Conservation (phyloP, 768 basidiomycete species). For the Tephrocybe sp. region DNA sequence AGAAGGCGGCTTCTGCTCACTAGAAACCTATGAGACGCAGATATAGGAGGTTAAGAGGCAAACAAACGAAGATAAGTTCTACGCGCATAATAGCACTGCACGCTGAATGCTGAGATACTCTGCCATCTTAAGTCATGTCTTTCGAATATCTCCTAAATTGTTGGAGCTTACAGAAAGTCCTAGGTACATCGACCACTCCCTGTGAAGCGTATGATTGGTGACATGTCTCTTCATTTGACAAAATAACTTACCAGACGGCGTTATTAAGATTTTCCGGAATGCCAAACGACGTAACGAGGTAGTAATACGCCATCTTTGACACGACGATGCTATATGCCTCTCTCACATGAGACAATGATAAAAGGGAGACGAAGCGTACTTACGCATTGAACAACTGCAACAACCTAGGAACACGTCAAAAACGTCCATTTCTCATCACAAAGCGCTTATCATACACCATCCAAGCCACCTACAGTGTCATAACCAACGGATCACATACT, state of each 20-base stretch:
- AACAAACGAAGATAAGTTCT: background rate
- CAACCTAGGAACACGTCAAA: background rate
- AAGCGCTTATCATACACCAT: background rate
- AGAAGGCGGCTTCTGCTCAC: background rate
- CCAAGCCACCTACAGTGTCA: constrained; percentile 5
- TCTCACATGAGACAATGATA: background rate
- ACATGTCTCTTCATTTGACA: background rate
- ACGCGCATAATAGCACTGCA: constrained; percentile 1
- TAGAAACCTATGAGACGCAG: background rate
- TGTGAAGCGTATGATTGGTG: background rate
- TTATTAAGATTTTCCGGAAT: background rate
- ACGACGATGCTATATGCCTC: background rate
- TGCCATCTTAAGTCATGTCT: too few species aligned
- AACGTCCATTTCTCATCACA: background rate
- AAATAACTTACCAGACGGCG: background rate
- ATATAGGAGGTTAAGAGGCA: background rate
- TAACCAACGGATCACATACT: too few species aligned
- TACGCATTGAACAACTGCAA: constrained; percentile 3
- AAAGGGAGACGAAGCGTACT: background rate
- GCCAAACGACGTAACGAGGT: too few species aligned
- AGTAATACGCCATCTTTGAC: background rate
- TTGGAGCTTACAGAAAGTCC: background rate
- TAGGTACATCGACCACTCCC: background rate
- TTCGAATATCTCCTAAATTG: too few species aligned
- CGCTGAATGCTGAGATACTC: background rate